Percentiles rank a stretch among this genome's conserved stretches.
Evolutionary conservation across 441 rosid genomes (phyloP).

Genomic region (Theobroma grandiflorum): DNA sequence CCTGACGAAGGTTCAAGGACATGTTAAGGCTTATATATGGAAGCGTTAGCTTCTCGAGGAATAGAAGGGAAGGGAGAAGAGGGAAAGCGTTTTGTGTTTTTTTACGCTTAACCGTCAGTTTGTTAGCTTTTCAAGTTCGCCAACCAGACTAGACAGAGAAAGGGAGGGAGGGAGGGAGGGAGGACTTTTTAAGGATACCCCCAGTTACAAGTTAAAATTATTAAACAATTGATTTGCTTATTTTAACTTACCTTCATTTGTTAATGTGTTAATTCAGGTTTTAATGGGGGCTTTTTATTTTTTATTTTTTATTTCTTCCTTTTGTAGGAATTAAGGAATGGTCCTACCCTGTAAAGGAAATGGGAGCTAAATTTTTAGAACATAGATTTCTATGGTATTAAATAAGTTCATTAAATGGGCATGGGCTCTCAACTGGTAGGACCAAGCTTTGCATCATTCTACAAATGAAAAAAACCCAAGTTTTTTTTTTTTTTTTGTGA

Average conservation of each 20-base stretch:
- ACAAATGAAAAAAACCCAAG: background rate
- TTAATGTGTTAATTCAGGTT: background rate
- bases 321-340: background rate
- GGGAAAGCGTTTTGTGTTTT: background rate
- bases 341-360: background rate
- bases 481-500: background rate
- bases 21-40: conserved; percentile 39
- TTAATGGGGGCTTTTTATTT: background rate
- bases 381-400: background rate
- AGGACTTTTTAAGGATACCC: conserved; percentile 7
- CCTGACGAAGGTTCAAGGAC: conserved; percentile 38
- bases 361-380: conserved; percentile 18
- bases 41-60: conserved; percentile 10
- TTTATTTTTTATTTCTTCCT: too few relatives aligned
- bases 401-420: background rate
- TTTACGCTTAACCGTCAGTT: conserved; percentile 49
- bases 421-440: background rate
- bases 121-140: conserved; percentile 58
- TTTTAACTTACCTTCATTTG: background rate
- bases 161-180: conserved; percentile 30
- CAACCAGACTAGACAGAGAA: conserved; percentile 45
- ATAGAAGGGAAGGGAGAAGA: conserved; percentile 7
- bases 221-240: conserved; percentile 19
- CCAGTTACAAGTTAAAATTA: conserved; percentile 6
- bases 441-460: background rate